Conservation (phyloP, 2,329 filamentous ascomycete species). For the Epichloe aotearoae region DNA sequence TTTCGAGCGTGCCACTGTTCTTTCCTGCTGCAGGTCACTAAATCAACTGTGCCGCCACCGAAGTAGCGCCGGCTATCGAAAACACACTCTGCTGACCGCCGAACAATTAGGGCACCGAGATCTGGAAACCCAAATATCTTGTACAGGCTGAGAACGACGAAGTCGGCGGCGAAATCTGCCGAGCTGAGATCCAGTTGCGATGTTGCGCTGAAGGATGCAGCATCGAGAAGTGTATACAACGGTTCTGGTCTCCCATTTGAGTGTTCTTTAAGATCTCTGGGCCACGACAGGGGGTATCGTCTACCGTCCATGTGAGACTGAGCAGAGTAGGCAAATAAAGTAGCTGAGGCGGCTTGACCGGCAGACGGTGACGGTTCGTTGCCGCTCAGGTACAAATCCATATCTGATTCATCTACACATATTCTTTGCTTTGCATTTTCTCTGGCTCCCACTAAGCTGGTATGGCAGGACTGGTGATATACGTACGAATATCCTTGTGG, state of each 20-base stretch:
- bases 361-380: constrained; percentile 16
- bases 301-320: constrained; percentile 89
- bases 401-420: constrained; percentile 54
- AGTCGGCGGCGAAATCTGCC: constrained; percentile 56
- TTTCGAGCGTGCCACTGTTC: constrained; percentile 78
- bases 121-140: constrained; percentile 98
- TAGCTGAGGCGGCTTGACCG: constrained; percentile 11
- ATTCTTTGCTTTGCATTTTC: constrained; percentile 51
- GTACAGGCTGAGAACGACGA: constrained; percentile 78
- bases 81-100: constrained; percentile 51
- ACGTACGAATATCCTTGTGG: constrained; percentile 65
- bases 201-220: constrained; percentile 68
- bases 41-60: constrained; percentile 86
- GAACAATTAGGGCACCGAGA: constrained; percentile 71
- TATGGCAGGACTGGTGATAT: constrained; percentile 78
- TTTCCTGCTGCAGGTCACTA: constrained; percentile 59
- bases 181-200: constrained; percentile 59
- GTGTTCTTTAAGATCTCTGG: constrained; percentile 27
- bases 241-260: constrained; percentile 10
- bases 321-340: constrained; percentile 67
- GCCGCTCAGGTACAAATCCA: constrained; percentile 50
- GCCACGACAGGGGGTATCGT: constrained; percentile 66
- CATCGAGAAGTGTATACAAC: constrained; percentile 66
- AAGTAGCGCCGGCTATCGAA: constrained; percentile 68
- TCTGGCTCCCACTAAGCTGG: constrained; percentile 70